Conservation (phyloP, 2,329 filamentous ascomycete species). For the Chalaropsis thielavioides region DNA sequence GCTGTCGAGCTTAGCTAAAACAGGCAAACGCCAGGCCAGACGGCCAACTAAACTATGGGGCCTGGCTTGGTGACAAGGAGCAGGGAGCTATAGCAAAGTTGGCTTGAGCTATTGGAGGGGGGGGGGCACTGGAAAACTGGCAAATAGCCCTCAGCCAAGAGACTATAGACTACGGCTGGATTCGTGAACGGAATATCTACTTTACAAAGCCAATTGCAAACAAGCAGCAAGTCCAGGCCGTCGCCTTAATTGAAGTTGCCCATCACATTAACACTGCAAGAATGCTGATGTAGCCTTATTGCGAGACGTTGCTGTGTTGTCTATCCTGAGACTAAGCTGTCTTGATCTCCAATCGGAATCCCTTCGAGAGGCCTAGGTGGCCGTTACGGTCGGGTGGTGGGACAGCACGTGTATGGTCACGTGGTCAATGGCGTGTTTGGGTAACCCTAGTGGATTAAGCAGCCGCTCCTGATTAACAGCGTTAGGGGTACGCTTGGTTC, state of each 20-base stretch:
- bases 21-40: not conserved
- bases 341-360: not conserved
- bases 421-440: not conserved
- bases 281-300: too few species aligned
- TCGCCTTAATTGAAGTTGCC: too few species aligned
- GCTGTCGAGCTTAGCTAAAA: slow-evolving; percentile 4
- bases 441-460: not conserved
- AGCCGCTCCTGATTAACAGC: too few species aligned
- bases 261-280: too few species aligned
- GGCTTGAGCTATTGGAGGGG: not conserved
- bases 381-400: slow-evolving; percentile 11
- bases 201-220: too few species aligned
- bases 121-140: too few species aligned
- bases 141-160: not conserved
- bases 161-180: not conserved
- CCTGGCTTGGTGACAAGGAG: not conserved
- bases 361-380: slow-evolving; percentile 13
- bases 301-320: too few species aligned
- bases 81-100: slow-evolving; percentile 1
- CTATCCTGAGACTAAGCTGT: not conserved
- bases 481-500: too few species aligned
- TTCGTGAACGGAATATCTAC: too few species aligned
- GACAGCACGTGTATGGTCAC: not conserved
- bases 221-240: too few species aligned
- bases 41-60: slow-evolving; percentile 5